Conservation (phyloP, 371 early-diverging fungal species). For the Chytridium lagenaria region DNA sequence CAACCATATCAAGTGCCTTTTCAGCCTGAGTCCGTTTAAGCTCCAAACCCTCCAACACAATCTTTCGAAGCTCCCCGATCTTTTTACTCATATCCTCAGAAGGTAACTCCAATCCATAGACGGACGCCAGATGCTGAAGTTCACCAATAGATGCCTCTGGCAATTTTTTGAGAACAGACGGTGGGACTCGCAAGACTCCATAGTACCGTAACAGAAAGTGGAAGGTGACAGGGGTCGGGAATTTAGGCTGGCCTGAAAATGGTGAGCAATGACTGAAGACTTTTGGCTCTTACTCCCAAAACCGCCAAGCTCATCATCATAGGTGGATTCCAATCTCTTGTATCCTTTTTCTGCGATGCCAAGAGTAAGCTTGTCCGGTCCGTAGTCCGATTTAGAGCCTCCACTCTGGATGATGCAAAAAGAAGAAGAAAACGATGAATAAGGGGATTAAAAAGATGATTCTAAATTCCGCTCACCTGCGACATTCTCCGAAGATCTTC, state of each 20-base stretch:
- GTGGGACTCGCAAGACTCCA: conserved; percentile 35
- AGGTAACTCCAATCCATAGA: conserved; percentile 35
- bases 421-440: background rate
- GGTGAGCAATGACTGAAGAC: background rate
- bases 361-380: conserved; percentile 25
- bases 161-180: background rate
- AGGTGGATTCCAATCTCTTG: conserved; percentile 49
- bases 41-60: conserved; percentile 37
- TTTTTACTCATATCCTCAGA: conserved; percentile 27
- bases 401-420: background rate
- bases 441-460: background rate
- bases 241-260: conserved; percentile 61
- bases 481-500: conserved; percentile 46
- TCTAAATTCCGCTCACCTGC: background rate
- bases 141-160: conserved; percentile 29
- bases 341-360: conserved; percentile 39
- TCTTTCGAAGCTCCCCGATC: conserved; percentile 22
- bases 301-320: conserved; percentile 64
- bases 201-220: conserved; percentile 63
- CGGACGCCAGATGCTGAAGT: conserved; percentile 27
- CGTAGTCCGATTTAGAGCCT: background rate
- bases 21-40: conserved; percentile 34
- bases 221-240: conserved; percentile 68
- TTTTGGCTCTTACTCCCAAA: conserved; percentile 47
- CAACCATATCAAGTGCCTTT: conserved; percentile 63